Base-by-base conservation (phyloP, 371 early-diverging fungal genomes). In the Rhizomucor pusillus region DNA sequence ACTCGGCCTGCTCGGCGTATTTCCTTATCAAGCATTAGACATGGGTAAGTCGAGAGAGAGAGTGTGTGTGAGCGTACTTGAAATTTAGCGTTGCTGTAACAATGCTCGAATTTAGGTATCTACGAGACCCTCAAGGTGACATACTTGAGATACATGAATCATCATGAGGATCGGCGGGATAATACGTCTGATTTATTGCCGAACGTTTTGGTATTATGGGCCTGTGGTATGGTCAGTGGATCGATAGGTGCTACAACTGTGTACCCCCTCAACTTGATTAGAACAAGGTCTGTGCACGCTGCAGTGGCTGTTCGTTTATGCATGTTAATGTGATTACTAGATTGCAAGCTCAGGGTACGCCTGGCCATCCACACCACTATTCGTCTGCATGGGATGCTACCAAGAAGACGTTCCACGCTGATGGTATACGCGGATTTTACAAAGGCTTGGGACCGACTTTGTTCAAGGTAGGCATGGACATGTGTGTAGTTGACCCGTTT, bases 371-470 rank as follows among this genome's bases (percentile, higher is more conserved):
- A 35, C 73, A 82, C 59, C 66, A 61, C 12, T 92, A 92, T 63
- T 76, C 79, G 5, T 78, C 80, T 19, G 81, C 87, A 10, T 76
- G 83, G 63, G 90, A 92, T 63, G 89, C 82, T 9, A 81, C 86
- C 13, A 67, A 74, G 43, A 82, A 80, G 59, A 89, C 89, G 5
- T 88, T 77, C 4, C 77, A 72, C 47, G 79, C 82, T 19, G 95
- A 92, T 51, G 94, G 94, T 16, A 67, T 91, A 6, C 47, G 71
- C 14, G 91, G 91, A 6, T 84, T 97, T 54, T 97, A 94, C 86
- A 91, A 87, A 64, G 97, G 97, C 11, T 65, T 92, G 37, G 83
- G 79, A 13, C 91, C 93, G 6, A 88, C 91, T 11, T 63, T 92
- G 29, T 70, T 86, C 52, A 89, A 90, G 76, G 85, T 86, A 69